These are phyloP conservation scores for Arabidopsis hybrid DNA, from an alignment of 441 rosid genomes.

Conservation along the genomic window DNA sequence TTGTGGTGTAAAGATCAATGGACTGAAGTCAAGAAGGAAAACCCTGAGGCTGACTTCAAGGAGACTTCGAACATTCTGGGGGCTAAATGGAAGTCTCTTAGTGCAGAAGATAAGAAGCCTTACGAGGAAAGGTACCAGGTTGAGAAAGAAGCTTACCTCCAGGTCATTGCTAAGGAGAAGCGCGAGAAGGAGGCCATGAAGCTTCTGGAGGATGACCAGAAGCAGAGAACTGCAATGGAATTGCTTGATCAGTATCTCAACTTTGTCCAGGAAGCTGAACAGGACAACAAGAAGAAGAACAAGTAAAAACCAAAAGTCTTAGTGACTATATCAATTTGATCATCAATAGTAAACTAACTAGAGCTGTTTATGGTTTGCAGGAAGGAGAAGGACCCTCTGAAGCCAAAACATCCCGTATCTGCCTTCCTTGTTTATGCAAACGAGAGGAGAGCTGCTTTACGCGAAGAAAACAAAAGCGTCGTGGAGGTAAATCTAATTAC, in stretches of 20 bases:
- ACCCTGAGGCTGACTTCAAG: constrained; percentile 86
- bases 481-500: constrained; percentile 53
- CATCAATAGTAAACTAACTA: neutral
- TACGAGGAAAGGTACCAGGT: constrained; percentile 82
- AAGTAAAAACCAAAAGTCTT: constrained; percentile 46
- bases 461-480: constrained; percentile 69
- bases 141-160: constrained; percentile 82
- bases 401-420: constrained; percentile 88
- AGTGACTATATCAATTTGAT: neutral
- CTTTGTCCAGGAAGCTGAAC: constrained; percentile 80
- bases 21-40: constrained; percentile 83
- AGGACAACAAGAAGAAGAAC: constrained; percentile 65
- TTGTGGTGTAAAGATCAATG: constrained; percentile 90
- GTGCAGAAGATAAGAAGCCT: constrained; percentile 88
- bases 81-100: constrained; percentile 79
- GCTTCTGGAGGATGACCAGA: constrained; percentile 86
- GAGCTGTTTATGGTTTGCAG: constrained; percentile 42
- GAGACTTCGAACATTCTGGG: constrained; percentile 78
- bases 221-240: constrained; percentile 92
- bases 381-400: constrained; percentile 89
- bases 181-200: constrained; percentile 90
- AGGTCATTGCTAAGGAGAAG: constrained; percentile 74
- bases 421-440: constrained; percentile 76
- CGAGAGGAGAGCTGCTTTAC: constrained; percentile 72
- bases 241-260: constrained; percentile 88